Base-by-base conservation (phyloP, 1,139 yeast species). In the Debaryomyces sp. region DNA sequence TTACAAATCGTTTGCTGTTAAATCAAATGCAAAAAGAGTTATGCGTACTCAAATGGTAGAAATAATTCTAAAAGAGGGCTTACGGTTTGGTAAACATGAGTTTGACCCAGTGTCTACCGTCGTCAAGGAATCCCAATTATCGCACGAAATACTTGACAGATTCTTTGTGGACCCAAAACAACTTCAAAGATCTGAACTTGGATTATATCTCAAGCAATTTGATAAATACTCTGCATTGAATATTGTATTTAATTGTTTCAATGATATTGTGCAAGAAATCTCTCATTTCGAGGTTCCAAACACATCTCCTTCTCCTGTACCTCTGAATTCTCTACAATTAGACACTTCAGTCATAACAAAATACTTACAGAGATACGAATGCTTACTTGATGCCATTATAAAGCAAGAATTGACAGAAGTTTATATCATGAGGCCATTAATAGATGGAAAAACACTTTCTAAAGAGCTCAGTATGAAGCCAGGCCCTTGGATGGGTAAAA, bases 401-500 rank as follows among this genome's bases (percentile, higher is more conserved):
- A 54, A 57, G 1, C 60, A 64, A 35, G 62, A 70, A 0, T 64
- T 87, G 48, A 58, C 60, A 5, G 63, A 77, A 7, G 81, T 74
- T 0, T 74, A 78, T 55, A 60, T 58, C 2, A 55, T 82, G 45
- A 83, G 78, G 54, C 83, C 87, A 2, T 56, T 85, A 23, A 63
- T 87, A 13, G 88, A 88, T 61, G 97, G 97, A 18, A 89, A 85
- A 55, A 78, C 81, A 29, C 65, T 90, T 43, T 70, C 79, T 44
- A 69, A 74, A 43, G 68, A 73, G 13, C 67, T 87, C 21, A 68
- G 75, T 13, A 73, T 71, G 49, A 87, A 85, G 61, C 90, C 94
- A 0, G 98, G 98, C 0, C 91, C 92, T 4, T 90, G 97, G 96
- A 75, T 90, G 77, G 75, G 82, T 7, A 67, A 68, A 26, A 68